A percentile compares a stretch with the other conserved stretches of the same genome.
These are phyloP conservation scores for Pythium vanterpoolii DNA, from an alignment of 352 stramenopile genomes.

Conservation along the genomic window DNA sequence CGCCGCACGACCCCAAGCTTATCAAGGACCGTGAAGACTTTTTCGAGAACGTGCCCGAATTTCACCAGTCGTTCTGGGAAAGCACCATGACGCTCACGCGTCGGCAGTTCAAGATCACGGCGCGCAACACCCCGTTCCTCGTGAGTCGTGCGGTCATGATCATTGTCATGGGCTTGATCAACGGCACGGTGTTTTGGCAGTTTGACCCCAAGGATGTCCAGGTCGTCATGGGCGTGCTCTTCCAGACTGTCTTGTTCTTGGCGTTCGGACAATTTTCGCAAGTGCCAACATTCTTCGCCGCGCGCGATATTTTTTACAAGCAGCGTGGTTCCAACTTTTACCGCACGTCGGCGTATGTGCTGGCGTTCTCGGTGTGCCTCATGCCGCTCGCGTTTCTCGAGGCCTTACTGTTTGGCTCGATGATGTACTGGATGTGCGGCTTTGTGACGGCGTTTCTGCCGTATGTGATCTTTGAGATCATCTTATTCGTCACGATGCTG, in stretches of 20 bases:
- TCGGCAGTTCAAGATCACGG: slow-evolving; percentile 28
- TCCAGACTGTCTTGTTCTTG: slow-evolving; percentile 68
- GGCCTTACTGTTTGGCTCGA: slow-evolving; percentile 57
- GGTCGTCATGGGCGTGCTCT: slow-evolving; percentile 53
- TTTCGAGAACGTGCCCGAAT: slow-evolving; percentile 24
- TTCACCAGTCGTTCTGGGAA: slow-evolving; percentile 24
- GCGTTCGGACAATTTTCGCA: slow-evolving; percentile 58
- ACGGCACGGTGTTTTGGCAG: slow-evolving; percentile 33
- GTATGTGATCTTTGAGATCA: slow-evolving; percentile 55
- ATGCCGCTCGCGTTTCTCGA: slow-evolving; percentile 41
- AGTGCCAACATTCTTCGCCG: slow-evolving; percentile 52
- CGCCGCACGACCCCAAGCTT: slow-evolving; percentile 87
- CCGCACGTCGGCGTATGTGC: slow-evolving; percentile 53
- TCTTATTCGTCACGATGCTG: slow-evolving; percentile 46
- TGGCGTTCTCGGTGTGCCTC: slow-evolving; percentile 34
- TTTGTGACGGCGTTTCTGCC: slow-evolving; percentile 33
- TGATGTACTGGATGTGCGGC: slow-evolving; percentile 79
- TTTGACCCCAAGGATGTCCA: slow-evolving; percentile 31
- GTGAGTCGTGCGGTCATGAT: slow-evolving; percentile 28
- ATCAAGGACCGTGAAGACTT: slow-evolving; percentile 60
- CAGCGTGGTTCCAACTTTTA: slow-evolving; percentile 74
- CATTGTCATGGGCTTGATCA: slow-evolving; percentile 32
- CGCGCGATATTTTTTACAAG: slow-evolving; percentile 67
- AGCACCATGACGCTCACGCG: slow-evolving; percentile 27
- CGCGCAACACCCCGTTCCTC: slow-evolving; percentile 29